Percentiles rank a stretch among this genome's conserved stretches.
These are phyloP conservation scores for Euphrasia confusa DNA, from an alignment of 257 asterid species.

Conservation along the genomic window DNA sequence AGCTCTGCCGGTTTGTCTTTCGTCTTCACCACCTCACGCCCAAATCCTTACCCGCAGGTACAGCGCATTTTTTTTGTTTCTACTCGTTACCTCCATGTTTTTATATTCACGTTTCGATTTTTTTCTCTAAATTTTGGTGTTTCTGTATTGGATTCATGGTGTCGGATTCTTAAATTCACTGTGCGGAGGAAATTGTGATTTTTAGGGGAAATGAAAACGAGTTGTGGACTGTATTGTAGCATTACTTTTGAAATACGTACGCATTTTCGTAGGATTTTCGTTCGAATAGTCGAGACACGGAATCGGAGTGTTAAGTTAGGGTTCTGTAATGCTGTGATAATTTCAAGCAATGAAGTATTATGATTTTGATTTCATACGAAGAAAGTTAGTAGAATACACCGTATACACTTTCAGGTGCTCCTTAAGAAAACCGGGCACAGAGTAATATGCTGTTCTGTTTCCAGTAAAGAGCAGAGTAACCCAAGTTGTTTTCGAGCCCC, in stretches of 20 bases:
- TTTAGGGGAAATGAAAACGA: neutral
- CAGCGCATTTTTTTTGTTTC: neutral
- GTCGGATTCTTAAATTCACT: neutral
- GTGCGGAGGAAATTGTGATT: too few relatives aligned
- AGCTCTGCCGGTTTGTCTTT: constrained; percentile 33
- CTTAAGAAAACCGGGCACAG: constrained; percentile 29
- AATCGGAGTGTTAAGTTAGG: neutral
- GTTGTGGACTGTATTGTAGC: neutral
- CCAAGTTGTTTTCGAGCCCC: constrained; percentile 22
- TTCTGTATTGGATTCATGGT: neutral
- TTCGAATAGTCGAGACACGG: neutral
- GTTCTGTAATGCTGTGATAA: neutral
- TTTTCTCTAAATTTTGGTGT: too few relatives aligned
- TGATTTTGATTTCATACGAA: neutral
- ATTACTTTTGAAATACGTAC: neutral
- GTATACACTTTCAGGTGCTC: constrained; percentile 35
- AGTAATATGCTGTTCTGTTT: constrained; percentile 31
- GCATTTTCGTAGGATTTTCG: constrained; percentile 2
- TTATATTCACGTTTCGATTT: neutral
- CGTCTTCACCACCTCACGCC: constrained; percentile 22
- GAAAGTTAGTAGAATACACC: neutral
- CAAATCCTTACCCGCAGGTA: constrained; percentile 39
- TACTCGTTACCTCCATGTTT: neutral
- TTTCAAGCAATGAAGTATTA: neutral
- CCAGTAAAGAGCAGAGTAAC: constrained; percentile 23